phyloP scores from a whole-genome alignment of 2,329 filamentous ascomycete species.

The Trichoderma gracile region DNA sequence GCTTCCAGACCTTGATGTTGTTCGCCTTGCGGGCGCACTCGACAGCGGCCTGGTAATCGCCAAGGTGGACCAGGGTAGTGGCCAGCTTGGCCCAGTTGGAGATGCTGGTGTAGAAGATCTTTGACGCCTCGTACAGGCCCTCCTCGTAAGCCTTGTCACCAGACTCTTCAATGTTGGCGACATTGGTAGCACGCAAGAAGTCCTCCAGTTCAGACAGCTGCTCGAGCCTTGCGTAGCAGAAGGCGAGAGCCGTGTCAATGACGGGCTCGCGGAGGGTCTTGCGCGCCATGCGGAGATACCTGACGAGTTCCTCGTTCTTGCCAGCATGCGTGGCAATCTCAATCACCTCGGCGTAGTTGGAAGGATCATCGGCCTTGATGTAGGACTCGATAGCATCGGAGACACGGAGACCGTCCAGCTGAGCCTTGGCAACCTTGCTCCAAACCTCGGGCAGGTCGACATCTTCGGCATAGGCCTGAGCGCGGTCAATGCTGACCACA shows the following conservation, averaged over 20 bases:
- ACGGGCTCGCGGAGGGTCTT: constrained; percentile 93
- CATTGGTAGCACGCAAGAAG: constrained; percentile 89
- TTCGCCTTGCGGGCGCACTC: constrained; percentile 98
- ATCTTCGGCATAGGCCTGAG: constrained; percentile 91
- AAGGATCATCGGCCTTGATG: constrained; percentile 89
- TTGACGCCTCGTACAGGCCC: constrained; percentile 90
- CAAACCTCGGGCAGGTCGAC: constrained; percentile 94
- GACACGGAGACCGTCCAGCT: constrained; percentile 91
- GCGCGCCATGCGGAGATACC: constrained; percentile 93
- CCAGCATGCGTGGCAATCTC: constrained; percentile 93
- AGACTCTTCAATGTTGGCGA: constrained; percentile 92
- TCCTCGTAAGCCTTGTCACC: constrained; percentile 98
- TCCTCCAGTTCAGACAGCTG: constrained; percentile 93
- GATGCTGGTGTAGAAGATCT: constrained; percentile 98
- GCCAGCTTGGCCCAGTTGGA: constrained; percentile 99
- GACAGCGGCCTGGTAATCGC: constrained; percentile 95
- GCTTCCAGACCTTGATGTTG: constrained; percentile 98
- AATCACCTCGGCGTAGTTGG: constrained; percentile 93
- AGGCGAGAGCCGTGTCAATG: constrained; percentile 91
- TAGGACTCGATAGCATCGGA: constrained; percentile 94
- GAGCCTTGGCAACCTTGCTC: constrained; percentile 97
- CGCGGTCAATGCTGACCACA: constrained; percentile 95
- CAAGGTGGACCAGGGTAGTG: constrained; percentile 94
- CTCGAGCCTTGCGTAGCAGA: constrained; percentile 88
- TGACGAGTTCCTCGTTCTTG: constrained; percentile 97